Percentiles rank a stretch among this genome's conserved stretches.
Evolutionary conservation across 2,329 filamentous ascomycete genomes (phyloP).

Genomic region (Colletotrichum melonis): DNA sequence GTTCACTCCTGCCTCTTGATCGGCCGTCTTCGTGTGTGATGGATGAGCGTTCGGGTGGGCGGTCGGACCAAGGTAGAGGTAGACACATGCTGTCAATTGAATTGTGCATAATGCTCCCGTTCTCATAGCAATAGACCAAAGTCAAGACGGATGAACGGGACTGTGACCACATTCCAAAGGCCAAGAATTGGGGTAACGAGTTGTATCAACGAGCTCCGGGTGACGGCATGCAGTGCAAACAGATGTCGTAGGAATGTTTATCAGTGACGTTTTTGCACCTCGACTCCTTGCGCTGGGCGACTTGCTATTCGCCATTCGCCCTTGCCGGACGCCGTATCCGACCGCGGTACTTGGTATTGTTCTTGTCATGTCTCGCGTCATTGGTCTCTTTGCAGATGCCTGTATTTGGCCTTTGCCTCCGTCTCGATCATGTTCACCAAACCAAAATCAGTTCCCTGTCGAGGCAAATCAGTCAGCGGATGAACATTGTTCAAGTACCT

Average conservation of each 20-base stretch:
- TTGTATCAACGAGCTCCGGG: slow-evolving; percentile 4
- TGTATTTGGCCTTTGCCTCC: background rate
- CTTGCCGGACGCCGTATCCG: background rate
- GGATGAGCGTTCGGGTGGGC: slow-evolving; percentile 1
- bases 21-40: background rate
- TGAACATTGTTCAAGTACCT: background rate
- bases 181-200: background rate
- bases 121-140: background rate
- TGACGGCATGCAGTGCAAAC: slow-evolving; percentile 13
- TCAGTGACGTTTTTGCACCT: slow-evolving; percentile 3
- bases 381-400: background rate
- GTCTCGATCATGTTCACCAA: background rate
- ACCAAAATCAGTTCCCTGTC: background rate
- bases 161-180: slow-evolving; percentile 8
- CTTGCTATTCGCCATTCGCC: background rate
- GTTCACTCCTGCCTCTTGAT: slow-evolving; percentile 4
- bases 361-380: background rate
- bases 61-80: slow-evolving; percentile 1
- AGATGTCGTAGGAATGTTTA: slow-evolving; percentile 2
- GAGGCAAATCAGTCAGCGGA: background rate
- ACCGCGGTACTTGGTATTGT: background rate
- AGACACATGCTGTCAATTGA: slow-evolving; percentile 10
- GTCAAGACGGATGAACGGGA: background rate
- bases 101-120: slow-evolving; percentile 1
- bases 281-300: background rate